phyloP scores from a whole-genome alignment of 202 grass and related monocot genomes.

The Bolboschoenoplectus hybrid region DNA sequence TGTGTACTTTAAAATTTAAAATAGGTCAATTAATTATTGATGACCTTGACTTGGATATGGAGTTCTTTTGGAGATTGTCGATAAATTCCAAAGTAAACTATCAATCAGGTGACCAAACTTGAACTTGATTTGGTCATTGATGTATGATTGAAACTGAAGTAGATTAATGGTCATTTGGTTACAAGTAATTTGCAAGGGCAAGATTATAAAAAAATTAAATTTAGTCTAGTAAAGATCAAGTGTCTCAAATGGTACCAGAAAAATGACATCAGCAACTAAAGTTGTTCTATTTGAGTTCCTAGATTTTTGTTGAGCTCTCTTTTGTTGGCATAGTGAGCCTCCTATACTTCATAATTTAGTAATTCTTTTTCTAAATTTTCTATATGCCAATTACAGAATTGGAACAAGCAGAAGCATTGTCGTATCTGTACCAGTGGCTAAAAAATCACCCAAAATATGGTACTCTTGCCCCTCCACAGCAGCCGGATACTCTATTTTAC shows the following conservation, averaged over 20 bases:
- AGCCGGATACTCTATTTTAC: slow-evolving; percentile 73
- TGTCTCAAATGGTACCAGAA: slow-evolving; percentile 5
- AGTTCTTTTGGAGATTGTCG: slow-evolving; percentile 28
- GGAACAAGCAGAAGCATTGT: slow-evolving; percentile 93
- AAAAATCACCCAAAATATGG: slow-evolving; percentile 99
- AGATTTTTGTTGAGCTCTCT: background rate
- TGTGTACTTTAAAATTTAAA: slow-evolving; percentile 13
- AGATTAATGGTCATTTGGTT: background rate
- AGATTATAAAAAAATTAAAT: background rate
- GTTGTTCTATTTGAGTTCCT: background rate
- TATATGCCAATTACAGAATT: slow-evolving; percentile 68
- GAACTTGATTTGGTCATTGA: slow-evolving; percentile 4
- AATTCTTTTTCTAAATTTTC: slow-evolving; percentile 35
- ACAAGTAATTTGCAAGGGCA: slow-evolving; percentile 10
- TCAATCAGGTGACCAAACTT: slow-evolving; percentile 33
- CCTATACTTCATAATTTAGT: slow-evolving; percentile 1
- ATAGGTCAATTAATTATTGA: slow-evolving; percentile 36
- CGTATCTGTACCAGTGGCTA: slow-evolving; percentile 87
- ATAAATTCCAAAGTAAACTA: slow-evolving; percentile 36
- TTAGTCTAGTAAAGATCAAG: slow-evolving; percentile 3
- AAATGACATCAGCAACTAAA: background rate
- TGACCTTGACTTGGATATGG: slow-evolving; percentile 38
- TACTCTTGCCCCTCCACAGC: slow-evolving; percentile 55
- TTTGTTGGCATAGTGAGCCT: background rate
- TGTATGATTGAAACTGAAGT: slow-evolving; percentile 7